Percentiles rank a stretch among this genome's conserved stretches.
These are phyloP conservation scores for Aspergillus jensenii DNA, from an alignment of 2,329 filamentous ascomycete species.

Conservation along the genomic window DNA sequence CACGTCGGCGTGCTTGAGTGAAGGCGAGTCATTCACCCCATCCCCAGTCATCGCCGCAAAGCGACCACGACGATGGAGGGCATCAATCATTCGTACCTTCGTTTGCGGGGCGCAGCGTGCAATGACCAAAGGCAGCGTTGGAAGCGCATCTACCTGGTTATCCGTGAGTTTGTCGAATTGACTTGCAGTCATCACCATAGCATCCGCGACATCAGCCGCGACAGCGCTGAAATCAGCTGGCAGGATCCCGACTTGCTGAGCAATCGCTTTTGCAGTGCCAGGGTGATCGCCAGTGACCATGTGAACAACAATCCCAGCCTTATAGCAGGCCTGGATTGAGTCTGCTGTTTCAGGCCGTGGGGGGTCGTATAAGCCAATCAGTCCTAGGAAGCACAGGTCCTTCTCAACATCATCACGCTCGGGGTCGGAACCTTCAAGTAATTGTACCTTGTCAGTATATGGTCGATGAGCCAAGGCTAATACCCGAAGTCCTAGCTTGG, in stretches of 20 bases:
- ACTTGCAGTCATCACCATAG: conserved; percentile 71
- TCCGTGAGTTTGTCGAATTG: conserved; percentile 78
- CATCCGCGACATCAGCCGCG: conserved; percentile 60
- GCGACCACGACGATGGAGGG: conserved; percentile 55
- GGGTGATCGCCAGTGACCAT: conserved; percentile 85
- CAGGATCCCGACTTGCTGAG: conserved; percentile 77
- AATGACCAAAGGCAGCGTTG: conserved; percentile 57
- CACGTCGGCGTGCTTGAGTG: conserved; percentile 76
- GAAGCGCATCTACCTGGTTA: conserved; percentile 65
- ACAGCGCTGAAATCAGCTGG: conserved; percentile 61
- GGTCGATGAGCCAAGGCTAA: conserved; percentile 60
- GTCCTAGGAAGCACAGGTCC: conserved; percentile 71
- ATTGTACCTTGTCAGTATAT: conserved; percentile 12
- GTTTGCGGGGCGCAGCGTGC: conserved; percentile 60
- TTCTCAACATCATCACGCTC: conserved; percentile 64
- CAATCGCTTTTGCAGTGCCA: conserved; percentile 77
- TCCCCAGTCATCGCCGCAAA: conserved; percentile 90
- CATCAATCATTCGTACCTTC: conserved; percentile 55
- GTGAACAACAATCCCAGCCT: conserved; percentile 74
- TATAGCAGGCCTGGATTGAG: conserved; percentile 68
- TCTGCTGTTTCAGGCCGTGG: conserved; percentile 76
- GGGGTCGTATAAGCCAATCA: conserved; percentile 83
- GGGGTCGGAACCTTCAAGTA: conserved; percentile 20
- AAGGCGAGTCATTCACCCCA: conserved; percentile 83
- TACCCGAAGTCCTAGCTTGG: conserved; percentile 66